Percentiles rank a stretch among this genome's conserved stretches.
Evolutionary conservation across 2,329 filamentous ascomycete genomes (phyloP).

Genomic region (Alternaria dauci): DNA sequence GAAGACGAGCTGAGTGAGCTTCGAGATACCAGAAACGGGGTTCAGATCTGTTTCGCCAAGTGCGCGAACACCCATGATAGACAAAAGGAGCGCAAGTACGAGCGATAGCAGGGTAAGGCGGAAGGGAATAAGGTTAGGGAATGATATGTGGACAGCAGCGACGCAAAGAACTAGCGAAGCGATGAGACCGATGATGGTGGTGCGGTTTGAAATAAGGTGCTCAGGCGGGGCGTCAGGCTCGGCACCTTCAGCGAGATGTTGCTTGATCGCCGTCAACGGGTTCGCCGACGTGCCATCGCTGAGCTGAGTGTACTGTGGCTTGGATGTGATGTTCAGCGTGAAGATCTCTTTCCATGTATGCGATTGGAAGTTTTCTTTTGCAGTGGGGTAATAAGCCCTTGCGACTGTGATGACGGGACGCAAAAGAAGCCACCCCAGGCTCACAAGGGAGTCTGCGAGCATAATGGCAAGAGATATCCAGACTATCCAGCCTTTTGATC

Average conservation of each 20-base stretch:
- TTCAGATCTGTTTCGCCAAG: slow-evolving; percentile 89
- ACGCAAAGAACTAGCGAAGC: slow-evolving; percentile 83
- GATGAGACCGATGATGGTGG: slow-evolving; percentile 77
- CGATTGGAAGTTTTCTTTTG: slow-evolving; percentile 36
- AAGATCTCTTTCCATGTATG: slow-evolving; percentile 50
- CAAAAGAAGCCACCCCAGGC: slow-evolving; percentile 78
- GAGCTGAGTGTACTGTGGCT: slow-evolving; percentile 53
- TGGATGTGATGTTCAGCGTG: slow-evolving; percentile 44
- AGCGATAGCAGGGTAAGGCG: slow-evolving; percentile 86
- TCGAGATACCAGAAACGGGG: slow-evolving; percentile 94
- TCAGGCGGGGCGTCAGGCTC: slow-evolving; percentile 83
- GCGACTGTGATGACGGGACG: slow-evolving; percentile 66
- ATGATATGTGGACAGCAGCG: slow-evolving; percentile 80
- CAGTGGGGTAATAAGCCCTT: slow-evolving; percentile 49
- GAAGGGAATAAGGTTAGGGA: slow-evolving; percentile 82
- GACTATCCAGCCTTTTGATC: slow-evolving; percentile 98
- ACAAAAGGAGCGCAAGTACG: slow-evolving; percentile 73
- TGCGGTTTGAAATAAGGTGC: slow-evolving; percentile 77
- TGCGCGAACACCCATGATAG: slow-evolving; percentile 70
- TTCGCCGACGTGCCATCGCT: slow-evolving; percentile 28
- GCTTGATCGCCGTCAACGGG: slow-evolving; percentile 43
- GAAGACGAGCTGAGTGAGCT: slow-evolving; percentile 95
- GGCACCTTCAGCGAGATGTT: slow-evolving; percentile 33
- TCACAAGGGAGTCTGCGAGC: slow-evolving; percentile 91
- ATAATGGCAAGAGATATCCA: slow-evolving; percentile 97